Percentiles rank a stretch among this genome's conserved stretches.
These are phyloP conservation scores for Phialocephala sp. DNA, from an alignment of 2,329 filamentous ascomycete genomes.

Conservation along the genomic window DNA sequence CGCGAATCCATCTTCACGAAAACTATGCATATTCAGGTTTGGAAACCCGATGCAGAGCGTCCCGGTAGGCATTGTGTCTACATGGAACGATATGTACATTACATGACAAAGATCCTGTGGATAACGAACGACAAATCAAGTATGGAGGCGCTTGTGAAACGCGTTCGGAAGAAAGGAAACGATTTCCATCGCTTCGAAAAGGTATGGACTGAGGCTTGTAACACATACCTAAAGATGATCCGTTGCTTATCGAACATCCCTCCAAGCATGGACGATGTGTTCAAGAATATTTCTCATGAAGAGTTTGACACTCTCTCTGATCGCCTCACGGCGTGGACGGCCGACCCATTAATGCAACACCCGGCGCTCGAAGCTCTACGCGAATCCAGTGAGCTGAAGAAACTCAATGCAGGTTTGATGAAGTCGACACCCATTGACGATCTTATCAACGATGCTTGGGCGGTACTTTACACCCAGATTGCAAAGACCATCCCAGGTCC, in stretches of 20 bases:
- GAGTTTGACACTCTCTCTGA: constrained; percentile 66
- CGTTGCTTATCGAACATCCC: constrained; percentile 61
- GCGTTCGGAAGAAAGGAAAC: constrained; percentile 66
- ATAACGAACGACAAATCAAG: constrained; percentile 65
- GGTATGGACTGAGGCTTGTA: constrained; percentile 40
- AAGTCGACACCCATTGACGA: constrained; percentile 88
- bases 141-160: constrained; percentile 67
- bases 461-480: constrained; percentile 73
- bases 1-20: constrained; percentile 76
- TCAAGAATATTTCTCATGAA: constrained; percentile 67
- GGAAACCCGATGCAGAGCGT: constrained; percentile 74
- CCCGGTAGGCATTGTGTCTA: constrained; percentile 76
- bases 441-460: constrained; percentile 90
- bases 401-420: constrained; percentile 85
- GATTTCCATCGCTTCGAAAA: constrained; percentile 49
- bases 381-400: constrained; percentile 73
- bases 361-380: constrained; percentile 65
- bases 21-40: constrained; percentile 75
- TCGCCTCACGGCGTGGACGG: constrained; percentile 64
- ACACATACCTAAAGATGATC: constrained; percentile 52
- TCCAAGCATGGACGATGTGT: constrained; percentile 69
- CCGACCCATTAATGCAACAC: constrained; percentile 52
- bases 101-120: constrained; percentile 67
- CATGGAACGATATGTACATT: constrained; percentile 71
- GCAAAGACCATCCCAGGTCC: constrained; percentile 59